Conservation (phyloP, 2,329 filamentous ascomycete genomes). For the Hymenoscyphus repandus region DNA sequence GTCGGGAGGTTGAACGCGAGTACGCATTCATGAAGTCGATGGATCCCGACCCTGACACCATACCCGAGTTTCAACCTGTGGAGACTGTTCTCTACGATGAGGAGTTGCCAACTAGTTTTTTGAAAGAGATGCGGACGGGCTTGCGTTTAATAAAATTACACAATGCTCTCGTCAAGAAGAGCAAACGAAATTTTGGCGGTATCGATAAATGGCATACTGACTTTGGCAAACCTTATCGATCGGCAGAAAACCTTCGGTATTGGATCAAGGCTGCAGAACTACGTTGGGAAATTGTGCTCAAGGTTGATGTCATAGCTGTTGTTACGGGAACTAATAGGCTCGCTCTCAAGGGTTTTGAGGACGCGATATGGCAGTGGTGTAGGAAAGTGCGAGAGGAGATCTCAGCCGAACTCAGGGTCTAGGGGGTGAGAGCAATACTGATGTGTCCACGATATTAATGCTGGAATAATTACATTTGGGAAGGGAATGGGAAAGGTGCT, state of each 20-base stretch:
- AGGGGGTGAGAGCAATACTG: slow-evolving; percentile 2
- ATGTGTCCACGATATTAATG: slow-evolving; percentile 7
- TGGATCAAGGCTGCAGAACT: slow-evolving; percentile 96
- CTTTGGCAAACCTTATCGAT: slow-evolving; percentile 88
- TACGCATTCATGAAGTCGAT: slow-evolving; percentile 76
- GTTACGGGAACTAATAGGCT: slow-evolving; percentile 66
- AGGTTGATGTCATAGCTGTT: slow-evolving; percentile 79
- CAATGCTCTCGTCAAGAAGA: slow-evolving; percentile 82
- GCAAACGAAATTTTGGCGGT: slow-evolving; percentile 78
- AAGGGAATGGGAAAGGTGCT: not conserved
- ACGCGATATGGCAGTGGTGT: slow-evolving; percentile 79
- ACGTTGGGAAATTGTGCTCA: slow-evolving; percentile 81
- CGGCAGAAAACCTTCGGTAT: slow-evolving; percentile 88
- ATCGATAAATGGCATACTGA: slow-evolving; percentile 90
- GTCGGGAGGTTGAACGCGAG: slow-evolving; percentile 72
- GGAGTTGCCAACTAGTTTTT: slow-evolving; percentile 65
- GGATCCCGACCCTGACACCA: slow-evolving; percentile 49
- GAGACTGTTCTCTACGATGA: slow-evolving; percentile 35
- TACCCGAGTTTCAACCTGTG: slow-evolving; percentile 65
- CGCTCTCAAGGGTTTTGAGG: slow-evolving; percentile 78
- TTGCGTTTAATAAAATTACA: slow-evolving; percentile 79
- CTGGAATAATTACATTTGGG: not conserved
- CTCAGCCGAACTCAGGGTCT: slow-evolving; percentile 53
- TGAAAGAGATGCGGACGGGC: slow-evolving; percentile 70
- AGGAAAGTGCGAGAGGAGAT: slow-evolving; percentile 78